Percentiles rank a stretch among this genome's conserved stretches.
Conservation (phyloP, 2,329 filamentous ascomycete genomes). For the Trichoderma guizhouense region DNA sequence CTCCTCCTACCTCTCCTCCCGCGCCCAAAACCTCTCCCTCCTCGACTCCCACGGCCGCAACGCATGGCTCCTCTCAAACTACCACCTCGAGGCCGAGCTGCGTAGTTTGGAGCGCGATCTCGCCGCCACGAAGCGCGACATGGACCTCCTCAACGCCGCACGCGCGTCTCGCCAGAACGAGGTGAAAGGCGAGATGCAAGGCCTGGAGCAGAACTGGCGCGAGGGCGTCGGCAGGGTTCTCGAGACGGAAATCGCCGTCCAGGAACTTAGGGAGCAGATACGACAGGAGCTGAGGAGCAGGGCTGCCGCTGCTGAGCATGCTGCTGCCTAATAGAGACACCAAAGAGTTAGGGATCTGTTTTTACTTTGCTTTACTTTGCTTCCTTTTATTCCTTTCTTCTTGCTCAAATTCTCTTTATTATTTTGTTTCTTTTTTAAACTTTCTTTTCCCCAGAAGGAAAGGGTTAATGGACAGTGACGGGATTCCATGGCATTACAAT, state of each 20-base stretch:
- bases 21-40: conserved; percentile 60
- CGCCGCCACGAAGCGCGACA: conserved; percentile 60
- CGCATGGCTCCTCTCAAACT: conserved; percentile 85
- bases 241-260: conserved; percentile 82
- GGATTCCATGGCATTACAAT: not conserved
- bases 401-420: not conserved
- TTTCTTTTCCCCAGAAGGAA: not conserved
- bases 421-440: not conserved
- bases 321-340: not conserved
- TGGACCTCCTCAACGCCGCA: conserved; percentile 69
- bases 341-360: not conserved
- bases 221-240: conserved; percentile 73
- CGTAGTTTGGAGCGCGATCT: conserved; percentile 71
- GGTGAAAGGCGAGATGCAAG: conserved; percentile 67
- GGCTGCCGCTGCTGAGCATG: conserved; percentile 11
- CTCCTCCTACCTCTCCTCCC: conserved; percentile 50
- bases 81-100: conserved; percentile 67
- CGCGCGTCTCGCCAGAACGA: conserved; percentile 68
- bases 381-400: not conserved
- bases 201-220: conserved; percentile 76
- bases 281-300: conserved; percentile 55
- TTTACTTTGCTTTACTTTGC: not conserved
- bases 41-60: conserved; percentile 82
- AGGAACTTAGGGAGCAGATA: conserved; percentile 65
- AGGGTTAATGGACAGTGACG: not conserved